phyloP scores from a whole-genome alignment of 306 rosid genomes.

The Hippophae gyantsensis region DNA sequence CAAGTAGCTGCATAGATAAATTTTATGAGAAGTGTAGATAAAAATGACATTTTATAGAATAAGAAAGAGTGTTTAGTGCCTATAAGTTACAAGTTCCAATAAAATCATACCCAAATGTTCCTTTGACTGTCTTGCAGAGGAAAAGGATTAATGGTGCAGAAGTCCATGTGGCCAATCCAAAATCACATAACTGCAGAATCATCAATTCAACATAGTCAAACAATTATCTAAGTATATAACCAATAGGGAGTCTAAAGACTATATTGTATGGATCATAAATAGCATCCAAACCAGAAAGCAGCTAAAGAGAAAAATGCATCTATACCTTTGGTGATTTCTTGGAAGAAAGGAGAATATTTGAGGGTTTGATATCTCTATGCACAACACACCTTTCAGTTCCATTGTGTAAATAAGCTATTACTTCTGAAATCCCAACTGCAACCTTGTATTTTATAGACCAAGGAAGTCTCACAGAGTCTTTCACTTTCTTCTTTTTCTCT shows the following conservation, averaged over 20 bases:
- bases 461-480: slow-evolving; percentile 46
- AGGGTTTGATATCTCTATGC: slow-evolving; percentile 90
- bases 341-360: slow-evolving; percentile 91
- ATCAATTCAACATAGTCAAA: slow-evolving; percentile 14
- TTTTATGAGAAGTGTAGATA: not conserved
- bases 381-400: slow-evolving; percentile 97
- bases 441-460: slow-evolving; percentile 89
- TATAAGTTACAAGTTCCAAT: not conserved
- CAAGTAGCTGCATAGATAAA: slow-evolving; percentile 47
- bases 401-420: slow-evolving; percentile 65
- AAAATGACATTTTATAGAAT: not conserved
- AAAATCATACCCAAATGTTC: slow-evolving; percentile 85
- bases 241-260: not conserved
- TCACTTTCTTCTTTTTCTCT: slow-evolving; percentile 58
- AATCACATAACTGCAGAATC: slow-evolving; percentile 70
- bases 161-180: slow-evolving; percentile 97
- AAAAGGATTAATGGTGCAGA: slow-evolving; percentile 91
- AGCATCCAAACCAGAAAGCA: slow-evolving; percentile 5
- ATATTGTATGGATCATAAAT: slow-evolving; percentile 2
- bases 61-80: not conserved
- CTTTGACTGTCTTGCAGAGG: slow-evolving; percentile 95
- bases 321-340: slow-evolving; percentile 70
- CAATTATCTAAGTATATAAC: slow-evolving; percentile 1
- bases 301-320: slow-evolving; percentile 9
- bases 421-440: slow-evolving; percentile 80